Conservation (phyloP, 164 flowering plant genomes). For the Pachysandra terminalis region DNA sequence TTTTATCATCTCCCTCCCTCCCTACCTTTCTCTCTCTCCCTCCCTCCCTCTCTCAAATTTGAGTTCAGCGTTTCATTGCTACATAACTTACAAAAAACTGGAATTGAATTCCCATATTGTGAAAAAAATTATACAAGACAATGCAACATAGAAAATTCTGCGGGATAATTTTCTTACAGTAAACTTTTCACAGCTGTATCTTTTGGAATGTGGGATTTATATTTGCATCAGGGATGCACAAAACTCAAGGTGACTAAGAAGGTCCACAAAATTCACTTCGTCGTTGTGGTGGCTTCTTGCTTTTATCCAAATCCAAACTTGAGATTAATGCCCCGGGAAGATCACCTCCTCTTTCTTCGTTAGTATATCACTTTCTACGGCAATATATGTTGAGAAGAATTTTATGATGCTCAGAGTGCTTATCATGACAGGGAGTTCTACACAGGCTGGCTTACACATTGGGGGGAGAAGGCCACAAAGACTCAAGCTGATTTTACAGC, state of each 20-base stretch:
- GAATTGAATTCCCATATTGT: no score
- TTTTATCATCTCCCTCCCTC: no score
- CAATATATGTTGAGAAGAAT: not conserved
- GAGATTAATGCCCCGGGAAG: conserved; percentile 86
- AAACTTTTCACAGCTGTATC: not conserved
- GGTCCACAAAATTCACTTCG: not conserved
- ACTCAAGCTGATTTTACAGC: conserved; percentile 71
- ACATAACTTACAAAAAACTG: no score
- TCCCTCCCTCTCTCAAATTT: no score
- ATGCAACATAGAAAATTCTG: not conserved
- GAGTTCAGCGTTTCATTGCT: no score
- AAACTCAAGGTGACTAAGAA: not conserved
- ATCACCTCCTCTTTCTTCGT: conserved; percentile 91
- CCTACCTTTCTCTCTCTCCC: no score
- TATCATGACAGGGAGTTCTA: conserved; percentile 76
- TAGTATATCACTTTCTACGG: conserved; percentile 24
- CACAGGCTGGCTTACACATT: conserved; percentile 98
- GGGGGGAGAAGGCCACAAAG: conserved; percentile 77
- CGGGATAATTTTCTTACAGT: not conserved
- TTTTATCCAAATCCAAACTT: no score
- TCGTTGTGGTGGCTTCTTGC: not conserved
- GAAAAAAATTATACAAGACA: no score
- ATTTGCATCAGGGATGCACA: not conserved
- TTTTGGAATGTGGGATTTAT: not conserved
- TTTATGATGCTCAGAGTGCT: conserved; percentile 12